Evolutionary conservation across 1,139 yeast genomes (phyloP).

Genomic region (Yamadazyma diospyri): DNA sequence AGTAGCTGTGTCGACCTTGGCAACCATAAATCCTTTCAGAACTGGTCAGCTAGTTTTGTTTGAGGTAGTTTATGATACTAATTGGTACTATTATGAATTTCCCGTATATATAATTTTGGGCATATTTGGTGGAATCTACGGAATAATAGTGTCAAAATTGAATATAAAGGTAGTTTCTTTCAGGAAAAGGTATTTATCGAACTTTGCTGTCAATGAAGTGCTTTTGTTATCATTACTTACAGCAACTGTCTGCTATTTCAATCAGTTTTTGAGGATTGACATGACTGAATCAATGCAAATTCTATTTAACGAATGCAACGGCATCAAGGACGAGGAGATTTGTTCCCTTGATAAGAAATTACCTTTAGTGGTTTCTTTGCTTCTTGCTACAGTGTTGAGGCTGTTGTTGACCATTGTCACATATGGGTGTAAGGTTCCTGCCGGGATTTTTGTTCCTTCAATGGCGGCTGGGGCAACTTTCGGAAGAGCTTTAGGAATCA

Average conservation of each 20-base stretch:
- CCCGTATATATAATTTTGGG: constrained; percentile 80
- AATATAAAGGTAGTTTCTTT: constrained; percentile 78
- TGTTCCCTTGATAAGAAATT: constrained; percentile 45
- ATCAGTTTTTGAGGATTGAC: constrained; percentile 74
- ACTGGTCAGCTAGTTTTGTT: constrained; percentile 93
- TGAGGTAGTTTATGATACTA: constrained; percentile 77
- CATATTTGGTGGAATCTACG: constrained; percentile 87
- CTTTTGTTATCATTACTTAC: constrained; percentile 64
- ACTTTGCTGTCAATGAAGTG: constrained; percentile 68
- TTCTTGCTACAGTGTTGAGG: constrained; percentile 71
- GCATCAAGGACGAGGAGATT: constrained; percentile 34
- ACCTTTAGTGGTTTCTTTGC: constrained; percentile 45
- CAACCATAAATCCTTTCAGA: constrained; percentile 81
- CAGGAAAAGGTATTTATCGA: constrained; percentile 63
- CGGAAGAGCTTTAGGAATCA: constrained; percentile 78
- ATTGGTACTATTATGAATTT: constrained; percentile 86
- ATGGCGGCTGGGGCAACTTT: constrained; percentile 96
- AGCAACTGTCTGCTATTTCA: constrained; percentile 76
- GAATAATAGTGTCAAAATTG: constrained; percentile 73
- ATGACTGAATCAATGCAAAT: constrained; percentile 96
- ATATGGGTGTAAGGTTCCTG: constrained; percentile 90
- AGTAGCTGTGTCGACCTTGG: constrained; percentile 78
- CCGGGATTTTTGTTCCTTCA: constrained; percentile 94
- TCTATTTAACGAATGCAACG: constrained; percentile 79
- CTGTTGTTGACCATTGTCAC: constrained; percentile 73